Conservation (phyloP, 768 basidiomycete genomes). For the Vararia minispora region DNA sequence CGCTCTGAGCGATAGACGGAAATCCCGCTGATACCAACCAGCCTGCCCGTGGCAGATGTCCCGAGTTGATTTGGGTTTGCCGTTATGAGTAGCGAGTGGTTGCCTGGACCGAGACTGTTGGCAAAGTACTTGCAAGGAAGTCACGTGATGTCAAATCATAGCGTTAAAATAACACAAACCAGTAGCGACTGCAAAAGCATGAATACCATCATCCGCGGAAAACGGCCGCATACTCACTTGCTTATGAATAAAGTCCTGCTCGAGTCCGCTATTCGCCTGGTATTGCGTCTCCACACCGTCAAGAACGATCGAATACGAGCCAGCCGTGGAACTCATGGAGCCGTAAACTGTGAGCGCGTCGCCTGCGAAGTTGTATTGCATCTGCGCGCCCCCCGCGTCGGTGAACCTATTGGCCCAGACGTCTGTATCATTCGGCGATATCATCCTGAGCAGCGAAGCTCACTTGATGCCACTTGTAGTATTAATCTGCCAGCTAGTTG, state of each 20-base stretch:
- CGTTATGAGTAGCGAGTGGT: conserved; percentile 29
- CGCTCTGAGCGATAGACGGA: conserved; percentile 3
- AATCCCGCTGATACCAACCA: conserved; percentile 7
- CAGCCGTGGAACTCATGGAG: conserved; percentile 39
- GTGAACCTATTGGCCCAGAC: too few relatives aligned
- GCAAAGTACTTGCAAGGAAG: conserved; percentile 28
- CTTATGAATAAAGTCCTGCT: too few relatives aligned
- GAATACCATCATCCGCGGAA: neutral
- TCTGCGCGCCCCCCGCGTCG: conserved; percentile 26
- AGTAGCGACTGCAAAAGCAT: conserved; percentile 15
- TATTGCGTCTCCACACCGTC: conserved; percentile 28
- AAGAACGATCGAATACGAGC: conserved; percentile 32
- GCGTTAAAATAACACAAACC: conserved; percentile 14
- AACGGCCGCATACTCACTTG: conserved; percentile 16
- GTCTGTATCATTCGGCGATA: too few relatives aligned
- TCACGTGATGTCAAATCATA: neutral
- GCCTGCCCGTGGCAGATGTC: conserved; percentile 1
- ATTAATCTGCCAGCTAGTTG: too few relatives aligned
- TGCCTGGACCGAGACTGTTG: conserved; percentile 25
- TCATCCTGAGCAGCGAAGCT: too few relatives aligned
- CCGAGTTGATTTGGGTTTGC: conserved; percentile 15
- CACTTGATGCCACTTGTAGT: conserved; percentile 42
- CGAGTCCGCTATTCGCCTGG: too few relatives aligned
- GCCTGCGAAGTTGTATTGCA: conserved; percentile 34
- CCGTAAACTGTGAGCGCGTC: conserved; percentile 46